Base-by-base conservation (phyloP, 2,329 filamentous ascomycete genomes). In the Hymenoscyphus fraxineus region DNA sequence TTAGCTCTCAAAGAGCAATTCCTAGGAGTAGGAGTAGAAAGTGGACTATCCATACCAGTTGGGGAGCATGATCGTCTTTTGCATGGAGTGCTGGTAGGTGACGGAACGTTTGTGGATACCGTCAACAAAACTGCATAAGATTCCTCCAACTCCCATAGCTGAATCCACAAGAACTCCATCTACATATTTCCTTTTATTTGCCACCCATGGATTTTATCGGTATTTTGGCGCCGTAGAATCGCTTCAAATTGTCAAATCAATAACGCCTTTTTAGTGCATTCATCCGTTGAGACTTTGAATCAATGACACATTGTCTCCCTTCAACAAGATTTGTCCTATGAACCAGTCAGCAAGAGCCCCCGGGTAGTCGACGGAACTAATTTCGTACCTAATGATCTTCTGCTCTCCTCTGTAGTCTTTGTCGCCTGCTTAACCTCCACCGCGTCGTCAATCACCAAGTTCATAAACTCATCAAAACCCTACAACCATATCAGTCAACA, bases 391-490 rank as follows among this genome's bases (percentile, higher is more conserved):
- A 97, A 78, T 55, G 87, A 82, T 78, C 91, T 88, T 76, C 93
- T 85, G 70, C 86, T 88, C 79, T 96, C 93, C 70, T 89, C 87
- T 54, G 91, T 89, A 16, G 86, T 88, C 82, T 96, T 96, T 68
- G 90, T 93, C 63, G 91, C 82, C 75, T 92, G 85, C 77, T 89
- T 91, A 56, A 99, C 93, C 79, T 98, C 94, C 64, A 97, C 87
- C 38, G 95, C 95, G 73, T 99, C 93, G 75, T 99, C 95, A 70
- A 97, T 85, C 47, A 98, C 95, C 59, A 99, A 83, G 80, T 99
- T 99, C 93, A 99, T 97, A 81, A 98, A 99, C 79, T 99, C 95
- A 77, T 99, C 95, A 71, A 99, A 99, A 15, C 95, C 93, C 93
- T 97, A 67, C 1, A 41, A 2, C 22, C 47, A 12, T 19, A 62